Evolutionary conservation across 805 yeast genomes (phyloP).

Genomic region (Saccharomycopsis selenospora): DNA sequence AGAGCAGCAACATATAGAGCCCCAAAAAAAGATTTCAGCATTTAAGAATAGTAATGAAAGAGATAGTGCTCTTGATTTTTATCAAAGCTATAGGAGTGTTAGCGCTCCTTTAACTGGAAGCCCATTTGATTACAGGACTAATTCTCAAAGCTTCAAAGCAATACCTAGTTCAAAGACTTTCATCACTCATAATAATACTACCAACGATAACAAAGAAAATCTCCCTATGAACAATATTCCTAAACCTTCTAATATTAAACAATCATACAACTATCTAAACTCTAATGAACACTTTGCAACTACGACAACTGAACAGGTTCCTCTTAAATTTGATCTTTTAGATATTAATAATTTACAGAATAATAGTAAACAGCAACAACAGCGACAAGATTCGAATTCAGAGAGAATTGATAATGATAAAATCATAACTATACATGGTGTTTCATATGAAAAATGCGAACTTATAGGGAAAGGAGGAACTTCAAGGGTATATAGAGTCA

Average conservation of each 20-base stretch:
- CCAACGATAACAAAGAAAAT: too few relatives aligned
- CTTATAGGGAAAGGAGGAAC: slow-evolving; percentile 87
- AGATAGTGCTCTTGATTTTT: not conserved
- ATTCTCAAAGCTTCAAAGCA: slow-evolving; percentile 94
- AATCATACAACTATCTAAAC: too few relatives aligned
- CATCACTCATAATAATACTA: too few relatives aligned
- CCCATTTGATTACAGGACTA: slow-evolving; percentile 72
- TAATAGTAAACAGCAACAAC: too few relatives aligned
- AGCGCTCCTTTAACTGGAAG: not conserved
- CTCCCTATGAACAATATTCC: too few relatives aligned
- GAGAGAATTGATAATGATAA: not conserved
- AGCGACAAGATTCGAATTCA: too few relatives aligned
- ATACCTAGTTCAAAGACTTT: too few relatives aligned
- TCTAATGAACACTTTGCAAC: too few relatives aligned
- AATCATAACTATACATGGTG: slow-evolving; percentile 42
- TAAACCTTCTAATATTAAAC: too few relatives aligned
- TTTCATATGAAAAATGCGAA: slow-evolving; percentile 66
- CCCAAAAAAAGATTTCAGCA: not conserved
- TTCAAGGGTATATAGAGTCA: slow-evolving; percentile 81
- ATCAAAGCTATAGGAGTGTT: not conserved
- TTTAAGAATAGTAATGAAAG: not conserved
- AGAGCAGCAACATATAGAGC: not conserved
- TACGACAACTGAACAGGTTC: too few relatives aligned
- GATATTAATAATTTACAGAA: too few relatives aligned
- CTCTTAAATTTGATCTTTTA: too few relatives aligned